A percentile compares a stretch with the other conserved stretches of the same genome.
Evolutionary conservation across 2,329 filamentous ascomycete genomes (phyloP).

Genomic region (Talaromyces sp.): DNA sequence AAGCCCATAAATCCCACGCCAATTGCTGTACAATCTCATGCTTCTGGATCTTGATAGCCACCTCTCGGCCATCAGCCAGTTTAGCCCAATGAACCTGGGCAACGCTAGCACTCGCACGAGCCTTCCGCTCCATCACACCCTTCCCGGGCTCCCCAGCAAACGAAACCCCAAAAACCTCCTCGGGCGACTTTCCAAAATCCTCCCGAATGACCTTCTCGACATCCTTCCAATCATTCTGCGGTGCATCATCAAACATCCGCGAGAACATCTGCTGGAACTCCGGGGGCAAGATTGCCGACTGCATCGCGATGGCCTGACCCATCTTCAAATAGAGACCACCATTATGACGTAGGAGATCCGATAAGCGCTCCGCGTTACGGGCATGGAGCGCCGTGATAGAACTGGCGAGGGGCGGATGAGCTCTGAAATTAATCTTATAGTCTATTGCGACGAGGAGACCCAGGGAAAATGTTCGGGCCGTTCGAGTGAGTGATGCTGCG

Average conservation of each 20-base stretch:
- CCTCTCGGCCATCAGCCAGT: constrained; percentile 81
- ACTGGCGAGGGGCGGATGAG: constrained; percentile 72
- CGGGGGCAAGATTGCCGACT: constrained; percentile 87
- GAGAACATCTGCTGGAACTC: constrained; percentile 97
- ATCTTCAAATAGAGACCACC: constrained; percentile 97
- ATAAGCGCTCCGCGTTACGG: constrained; percentile 81
- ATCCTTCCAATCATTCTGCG: constrained; percentile 85
- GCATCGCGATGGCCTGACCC: constrained; percentile 97
- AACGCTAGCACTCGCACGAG: constrained; percentile 79
- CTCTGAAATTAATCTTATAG: constrained; percentile 95
- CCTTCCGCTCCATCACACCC: constrained; percentile 71
- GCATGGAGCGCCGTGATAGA: constrained; percentile 77
- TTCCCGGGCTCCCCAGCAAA: constrained; percentile 68
- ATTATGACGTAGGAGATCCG: constrained; percentile 78
- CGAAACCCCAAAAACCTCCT: constrained; percentile 91
- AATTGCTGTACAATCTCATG: constrained; percentile 89
- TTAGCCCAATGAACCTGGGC: constrained; percentile 96
- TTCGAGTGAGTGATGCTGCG: constrained; percentile 76
- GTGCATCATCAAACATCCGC: constrained; percentile 96
- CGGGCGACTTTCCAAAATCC: constrained; percentile 81
- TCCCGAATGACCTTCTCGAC: constrained; percentile 82
- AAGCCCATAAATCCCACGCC: constrained; percentile 93
- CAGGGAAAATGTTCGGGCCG: constrained; percentile 76
- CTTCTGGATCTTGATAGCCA: constrained; percentile 97
- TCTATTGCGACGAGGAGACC: constrained; percentile 83